phyloP scores from a whole-genome alignment of 805 yeast genomes.

The Metschnikowia colocasiae region DNA sequence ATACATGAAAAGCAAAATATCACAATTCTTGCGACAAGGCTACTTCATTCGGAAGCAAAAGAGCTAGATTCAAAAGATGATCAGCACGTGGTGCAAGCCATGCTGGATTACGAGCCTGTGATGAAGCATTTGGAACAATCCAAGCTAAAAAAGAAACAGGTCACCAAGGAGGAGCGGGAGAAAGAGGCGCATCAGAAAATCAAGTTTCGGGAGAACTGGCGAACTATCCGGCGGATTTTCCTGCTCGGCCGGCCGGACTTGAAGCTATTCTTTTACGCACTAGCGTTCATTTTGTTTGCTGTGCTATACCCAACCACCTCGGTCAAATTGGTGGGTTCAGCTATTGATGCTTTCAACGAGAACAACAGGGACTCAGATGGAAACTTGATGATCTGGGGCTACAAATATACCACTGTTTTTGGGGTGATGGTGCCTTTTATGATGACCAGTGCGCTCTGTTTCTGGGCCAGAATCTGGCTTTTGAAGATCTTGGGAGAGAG shows the following conservation, averaged over 20 bases:
- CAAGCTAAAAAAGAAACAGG: conserved; percentile 22
- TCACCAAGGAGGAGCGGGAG: conserved; percentile 30
- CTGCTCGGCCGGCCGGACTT: conserved; percentile 39
- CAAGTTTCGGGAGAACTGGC: conserved; percentile 31
- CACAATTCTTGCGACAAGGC: not conserved
- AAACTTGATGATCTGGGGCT: conserved; percentile 42
- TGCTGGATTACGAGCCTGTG: conserved; percentile 16
- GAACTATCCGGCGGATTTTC: conserved; percentile 37
- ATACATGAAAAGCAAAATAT: not conserved
- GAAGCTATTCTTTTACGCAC: conserved; percentile 35
- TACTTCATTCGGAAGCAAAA: not conserved
- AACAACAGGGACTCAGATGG: conserved; percentile 36
- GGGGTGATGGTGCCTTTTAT: conserved; percentile 43
- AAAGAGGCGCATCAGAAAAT: conserved; percentile 23
- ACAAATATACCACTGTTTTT: conserved; percentile 39
- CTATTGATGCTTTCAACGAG: conserved; percentile 40
- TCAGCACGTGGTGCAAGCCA: not conserved
- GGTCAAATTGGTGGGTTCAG: conserved; percentile 41
- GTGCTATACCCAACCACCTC: conserved; percentile 43
- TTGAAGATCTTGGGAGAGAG: conserved; percentile 39
- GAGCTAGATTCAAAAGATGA: not conserved
- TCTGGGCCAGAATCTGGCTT: conserved; percentile 47
- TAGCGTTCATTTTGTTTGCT: conserved; percentile 41
- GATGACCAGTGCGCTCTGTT: conserved; percentile 40
- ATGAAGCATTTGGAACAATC: conserved; percentile 30